Conservation (phyloP, 345 rosid species). For the Corchorus capsularis region DNA sequence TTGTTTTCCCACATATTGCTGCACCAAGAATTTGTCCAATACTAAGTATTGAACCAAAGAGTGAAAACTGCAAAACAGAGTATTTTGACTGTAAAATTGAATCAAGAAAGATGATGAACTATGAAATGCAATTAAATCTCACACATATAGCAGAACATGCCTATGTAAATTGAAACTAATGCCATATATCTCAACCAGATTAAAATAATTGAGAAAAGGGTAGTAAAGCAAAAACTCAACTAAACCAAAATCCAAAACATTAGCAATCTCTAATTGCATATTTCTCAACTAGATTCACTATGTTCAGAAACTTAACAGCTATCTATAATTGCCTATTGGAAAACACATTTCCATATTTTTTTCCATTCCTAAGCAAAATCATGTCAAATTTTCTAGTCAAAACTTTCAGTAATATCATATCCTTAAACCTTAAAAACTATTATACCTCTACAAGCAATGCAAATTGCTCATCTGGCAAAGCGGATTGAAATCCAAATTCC, state of each 20-base stretch:
- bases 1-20: slow-evolving; percentile 37
- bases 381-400: too few species aligned
- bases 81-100: background rate
- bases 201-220: too few species aligned
- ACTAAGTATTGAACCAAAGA: slow-evolving; percentile 27
- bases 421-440: background rate
- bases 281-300: too few species aligned
- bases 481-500: too few species aligned
- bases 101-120: background rate
- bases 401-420: background rate
- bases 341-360: too few species aligned
- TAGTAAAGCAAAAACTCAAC: too few species aligned
- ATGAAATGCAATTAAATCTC: background rate
- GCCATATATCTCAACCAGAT: too few species aligned
- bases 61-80: background rate
- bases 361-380: too few species aligned
- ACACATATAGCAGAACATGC: background rate
- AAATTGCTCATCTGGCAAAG: slow-evolving; percentile 11
- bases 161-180: background rate
- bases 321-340: too few species aligned
- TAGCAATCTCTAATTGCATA: too few species aligned
- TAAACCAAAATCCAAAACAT: too few species aligned
- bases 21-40: slow-evolving; percentile 44
- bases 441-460: background rate
- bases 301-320: too few species aligned